These are phyloP conservation scores for Ophiognomonia clavigignenti-juglandacearum DNA, from an alignment of 2,329 filamentous ascomycete genomes.

Conservation along the genomic window DNA sequence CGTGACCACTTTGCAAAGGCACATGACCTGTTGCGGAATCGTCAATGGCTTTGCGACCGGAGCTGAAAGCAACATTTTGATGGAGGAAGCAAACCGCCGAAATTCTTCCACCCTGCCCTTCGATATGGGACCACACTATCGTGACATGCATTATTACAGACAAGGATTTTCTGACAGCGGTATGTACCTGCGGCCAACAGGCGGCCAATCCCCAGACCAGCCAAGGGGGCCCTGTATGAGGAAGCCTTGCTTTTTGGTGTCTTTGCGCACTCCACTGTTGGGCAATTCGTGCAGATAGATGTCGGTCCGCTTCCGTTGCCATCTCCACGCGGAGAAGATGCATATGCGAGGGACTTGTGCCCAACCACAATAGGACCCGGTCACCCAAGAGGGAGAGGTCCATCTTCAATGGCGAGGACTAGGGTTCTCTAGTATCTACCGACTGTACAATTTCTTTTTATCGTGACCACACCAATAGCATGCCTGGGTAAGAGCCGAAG, in stretches of 20 bases:
- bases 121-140: neutral
- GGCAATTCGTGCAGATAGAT: slow-evolving; percentile 15
- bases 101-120: neutral
- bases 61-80: slow-evolving; percentile 6
- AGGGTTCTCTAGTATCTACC: too few relatives aligned
- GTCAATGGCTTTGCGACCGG: slow-evolving; percentile 5
- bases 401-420: neutral
- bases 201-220: slow-evolving; percentile 10
- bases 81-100: slow-evolving; percentile 9
- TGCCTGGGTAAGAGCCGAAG: too few relatives aligned
- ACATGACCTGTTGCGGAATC: slow-evolving; percentile 15
- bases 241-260: slow-evolving; percentile 8
- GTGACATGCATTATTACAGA: neutral
- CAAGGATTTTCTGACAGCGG: slow-evolving; percentile 3
- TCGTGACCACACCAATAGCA: neutral
- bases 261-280: slow-evolving; percentile 10
- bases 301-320: slow-evolving; percentile 15
- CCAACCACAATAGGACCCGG: neutral
- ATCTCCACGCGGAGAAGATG: slow-evolving; percentile 8
- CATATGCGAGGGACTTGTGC: slow-evolving; percentile 13
- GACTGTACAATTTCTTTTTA: too few relatives aligned
- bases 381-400: too few relatives aligned
- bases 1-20: slow-evolving; percentile 15
- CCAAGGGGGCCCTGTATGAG: slow-evolving; percentile 1
- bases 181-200: slow-evolving; percentile 11